These are phyloP conservation scores for Psidium friedrichsthalianum DNA, from an alignment of 345 rosid species.

Conservation along the genomic window DNA sequence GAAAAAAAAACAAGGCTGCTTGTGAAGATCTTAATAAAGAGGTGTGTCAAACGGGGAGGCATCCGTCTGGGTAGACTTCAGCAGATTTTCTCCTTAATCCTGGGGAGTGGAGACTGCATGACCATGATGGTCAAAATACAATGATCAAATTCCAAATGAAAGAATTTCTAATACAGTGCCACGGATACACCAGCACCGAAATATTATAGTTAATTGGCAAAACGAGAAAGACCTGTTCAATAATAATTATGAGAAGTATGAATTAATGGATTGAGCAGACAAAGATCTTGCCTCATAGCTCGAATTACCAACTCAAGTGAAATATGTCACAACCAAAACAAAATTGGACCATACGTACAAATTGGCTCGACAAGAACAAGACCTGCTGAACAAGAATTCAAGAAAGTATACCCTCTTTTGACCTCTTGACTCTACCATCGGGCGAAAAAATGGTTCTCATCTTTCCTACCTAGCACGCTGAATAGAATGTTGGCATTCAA, in stretches of 20 bases:
- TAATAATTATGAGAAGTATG: not conserved
- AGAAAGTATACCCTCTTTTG: not conserved
- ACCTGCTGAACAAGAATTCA: not conserved
- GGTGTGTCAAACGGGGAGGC: not conserved
- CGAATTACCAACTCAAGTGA: not conserved
- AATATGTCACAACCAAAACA: constrained; percentile 4
- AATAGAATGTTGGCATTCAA: not conserved
- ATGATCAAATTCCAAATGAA: too few species aligned
- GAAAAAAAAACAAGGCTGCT: not conserved
- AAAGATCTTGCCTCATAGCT: not conserved
- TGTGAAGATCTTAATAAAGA: not conserved
- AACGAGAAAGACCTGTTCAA: not conserved
- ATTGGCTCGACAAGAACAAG: not conserved
- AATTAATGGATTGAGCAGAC: not conserved
- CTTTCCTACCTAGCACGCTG: not conserved
- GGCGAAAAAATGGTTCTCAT: not conserved
- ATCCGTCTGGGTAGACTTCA: not conserved
- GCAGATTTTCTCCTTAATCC: too few species aligned
- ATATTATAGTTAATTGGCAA: not conserved
- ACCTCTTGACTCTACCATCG: not conserved
- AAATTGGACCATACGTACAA: constrained; percentile 25
- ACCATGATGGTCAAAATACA: too few species aligned
- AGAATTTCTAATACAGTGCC: too few species aligned
- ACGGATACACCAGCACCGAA: too few species aligned
- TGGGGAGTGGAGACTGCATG: too few species aligned